Percentiles rank a stretch among this genome's conserved stretches.
Conservation (phyloP, 2,329 filamentous ascomycete species). For the Cercospora berteroae region DNA sequence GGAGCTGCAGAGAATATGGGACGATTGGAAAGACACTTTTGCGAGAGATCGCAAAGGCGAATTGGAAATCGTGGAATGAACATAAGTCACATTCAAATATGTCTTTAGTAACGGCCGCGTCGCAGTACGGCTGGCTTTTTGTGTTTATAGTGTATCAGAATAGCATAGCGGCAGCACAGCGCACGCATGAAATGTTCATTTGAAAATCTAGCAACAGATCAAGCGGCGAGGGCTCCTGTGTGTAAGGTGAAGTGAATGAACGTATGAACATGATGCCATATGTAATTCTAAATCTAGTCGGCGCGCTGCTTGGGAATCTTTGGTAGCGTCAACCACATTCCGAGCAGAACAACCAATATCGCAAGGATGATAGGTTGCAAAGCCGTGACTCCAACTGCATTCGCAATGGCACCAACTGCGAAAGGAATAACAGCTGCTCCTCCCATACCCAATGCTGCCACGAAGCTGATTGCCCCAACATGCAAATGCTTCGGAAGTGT, state of each 20-base stretch:
- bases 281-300: background rate
- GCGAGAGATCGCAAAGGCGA: conserved; percentile 62
- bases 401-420: conserved; percentile 30
- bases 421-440: conserved; percentile 37
- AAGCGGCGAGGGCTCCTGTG: background rate
- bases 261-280: background rate
- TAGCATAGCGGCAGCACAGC: background rate
- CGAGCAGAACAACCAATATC: conserved; percentile 16
- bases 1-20: conserved; percentile 72
- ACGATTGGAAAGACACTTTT: conserved; percentile 75
- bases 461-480: conserved; percentile 19
- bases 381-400: conserved; percentile 55
- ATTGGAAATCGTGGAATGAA: conserved; percentile 62
- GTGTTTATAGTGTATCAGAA: background rate
- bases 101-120: background rate
- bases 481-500: conserved; percentile 24
- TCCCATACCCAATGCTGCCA: conserved; percentile 18
- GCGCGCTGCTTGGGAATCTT: conserved; percentile 28
- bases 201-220: background rate
- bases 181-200: background rate
- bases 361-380: conserved; percentile 55
- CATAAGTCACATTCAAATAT: background rate
- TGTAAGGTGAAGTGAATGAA: background rate
- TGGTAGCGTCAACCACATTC: conserved; percentile 23
- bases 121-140: background rate